Conservation (phyloP, 2,329 filamentous ascomycete species). For the Pseudocercospora cruenta region DNA sequence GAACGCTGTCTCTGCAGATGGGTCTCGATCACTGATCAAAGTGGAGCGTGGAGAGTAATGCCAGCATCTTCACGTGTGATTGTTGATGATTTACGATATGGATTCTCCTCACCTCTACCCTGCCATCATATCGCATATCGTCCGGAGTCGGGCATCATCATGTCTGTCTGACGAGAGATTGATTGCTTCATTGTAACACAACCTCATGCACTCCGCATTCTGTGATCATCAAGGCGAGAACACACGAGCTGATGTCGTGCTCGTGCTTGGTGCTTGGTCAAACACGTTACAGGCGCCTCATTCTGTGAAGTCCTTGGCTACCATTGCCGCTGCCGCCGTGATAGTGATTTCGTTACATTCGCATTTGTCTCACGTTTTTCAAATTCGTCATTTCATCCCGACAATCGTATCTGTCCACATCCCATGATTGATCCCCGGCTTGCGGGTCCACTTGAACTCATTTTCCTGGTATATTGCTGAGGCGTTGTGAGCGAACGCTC, state of each 20-base stretch:
- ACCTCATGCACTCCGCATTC: conserved; percentile 24
- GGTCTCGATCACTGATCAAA: neutral
- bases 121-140: neutral
- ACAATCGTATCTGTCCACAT: neutral
- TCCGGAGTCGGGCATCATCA: neutral
- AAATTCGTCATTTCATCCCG: neutral
- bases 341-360: neutral
- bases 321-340: conserved; percentile 10
- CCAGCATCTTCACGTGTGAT: neutral
- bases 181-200: conserved; percentile 13
- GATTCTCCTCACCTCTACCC: conserved; percentile 8
- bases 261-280: conserved; percentile 19
- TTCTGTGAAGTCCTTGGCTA: conserved; percentile 1
- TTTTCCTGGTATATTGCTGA: neutral
- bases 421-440: conserved; percentile 6
- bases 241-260: conserved; percentile 14
- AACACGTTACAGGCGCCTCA: conserved; percentile 19
- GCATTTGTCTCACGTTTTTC: conserved; percentile 5
- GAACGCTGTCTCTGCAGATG: conserved; percentile 9
- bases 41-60: neutral
- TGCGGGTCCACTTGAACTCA: conserved; percentile 8
- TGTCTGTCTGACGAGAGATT: conserved; percentile 15
- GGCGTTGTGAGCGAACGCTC: conserved; percentile 4
- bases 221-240: conserved; percentile 17
- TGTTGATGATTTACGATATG: conserved; percentile 1